Conservation (phyloP, 306 rosid species). For the Vigna angularis region DNA sequence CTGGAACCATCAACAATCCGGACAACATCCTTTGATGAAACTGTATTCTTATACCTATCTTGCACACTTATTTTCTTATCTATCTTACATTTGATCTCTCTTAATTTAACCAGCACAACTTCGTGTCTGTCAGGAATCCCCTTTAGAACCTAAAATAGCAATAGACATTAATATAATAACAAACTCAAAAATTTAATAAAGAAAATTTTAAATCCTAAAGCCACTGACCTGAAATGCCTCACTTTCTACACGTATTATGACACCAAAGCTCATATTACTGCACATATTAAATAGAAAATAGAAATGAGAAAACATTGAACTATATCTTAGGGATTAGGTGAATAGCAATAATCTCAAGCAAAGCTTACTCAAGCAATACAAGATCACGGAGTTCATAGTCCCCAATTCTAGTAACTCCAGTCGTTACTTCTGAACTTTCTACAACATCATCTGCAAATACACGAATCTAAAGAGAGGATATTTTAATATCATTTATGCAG, state of each 20-base stretch:
- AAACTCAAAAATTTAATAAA: background rate
- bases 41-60: slow-evolving; percentile 75
- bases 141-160: slow-evolving; percentile 79
- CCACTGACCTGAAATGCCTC: slow-evolving; percentile 93
- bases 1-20: slow-evolving; percentile 90
- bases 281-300: slow-evolving; percentile 47
- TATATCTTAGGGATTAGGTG: background rate
- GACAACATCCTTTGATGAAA: slow-evolving; percentile 88
- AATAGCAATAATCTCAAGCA: slow-evolving; percentile 11
- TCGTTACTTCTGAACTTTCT: slow-evolving; percentile 97
- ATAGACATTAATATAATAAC: slow-evolving; percentile 28
- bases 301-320: slow-evolving; percentile 39
- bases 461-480: slow-evolving; percentile 68
- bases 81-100: slow-evolving; percentile 92
- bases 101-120: slow-evolving; percentile 78
- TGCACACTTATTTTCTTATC: slow-evolving; percentile 86
- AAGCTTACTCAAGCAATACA: slow-evolving; percentile 88
- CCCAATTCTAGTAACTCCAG: slow-evolving; percentile 93
- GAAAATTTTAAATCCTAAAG: background rate
- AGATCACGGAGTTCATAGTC: slow-evolving; percentile 98
- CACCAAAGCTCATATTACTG: slow-evolving; percentile 95
- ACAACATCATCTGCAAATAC: slow-evolving; percentile 99
- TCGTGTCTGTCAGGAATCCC: slow-evolving; percentile 94
- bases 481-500: slow-evolving; percentile 34
- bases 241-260: slow-evolving; percentile 92